phyloP scores from a whole-genome alignment of 164 flowering plant genomes.

The Houttuynia cordata region DNA sequence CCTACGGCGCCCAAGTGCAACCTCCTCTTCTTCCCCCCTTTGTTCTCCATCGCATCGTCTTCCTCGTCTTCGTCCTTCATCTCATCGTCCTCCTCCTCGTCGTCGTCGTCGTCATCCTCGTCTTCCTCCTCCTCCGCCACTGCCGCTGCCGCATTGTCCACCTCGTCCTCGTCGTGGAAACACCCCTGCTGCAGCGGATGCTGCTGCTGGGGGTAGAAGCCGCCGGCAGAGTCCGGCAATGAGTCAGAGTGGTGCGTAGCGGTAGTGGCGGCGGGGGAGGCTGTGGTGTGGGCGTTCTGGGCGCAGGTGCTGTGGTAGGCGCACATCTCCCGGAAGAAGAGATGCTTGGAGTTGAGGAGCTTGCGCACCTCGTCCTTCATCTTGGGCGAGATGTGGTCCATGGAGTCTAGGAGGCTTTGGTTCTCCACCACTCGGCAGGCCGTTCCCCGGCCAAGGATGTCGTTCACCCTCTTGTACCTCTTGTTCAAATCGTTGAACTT shows the following conservation, averaged over 20 bases:
- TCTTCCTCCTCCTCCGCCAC: constrained; percentile 15
- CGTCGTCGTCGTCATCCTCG: constrained; percentile 25
- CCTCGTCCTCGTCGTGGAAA: too few relatives aligned
- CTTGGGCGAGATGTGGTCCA: constrained; percentile 65
- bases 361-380: constrained; percentile 82
- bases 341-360: constrained; percentile 81
- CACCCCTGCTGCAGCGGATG: constrained; percentile 23
- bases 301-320: constrained; percentile 84
- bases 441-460: constrained; percentile 76
- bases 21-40: constrained; percentile 1
- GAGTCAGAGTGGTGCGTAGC: constrained; percentile 11
- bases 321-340: constrained; percentile 94
- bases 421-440: constrained; percentile 92
- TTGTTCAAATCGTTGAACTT: constrained; percentile 93
- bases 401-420: constrained; percentile 56
- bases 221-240: neutral
- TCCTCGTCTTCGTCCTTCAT: too few relatives aligned
- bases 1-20: constrained; percentile 16
- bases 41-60: constrained; percentile 24
- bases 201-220: neutral
- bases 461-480: constrained; percentile 94
- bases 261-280: constrained; percentile 8
- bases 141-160: too few relatives aligned
- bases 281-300: constrained; percentile 11
- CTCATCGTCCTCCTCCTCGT: too few relatives aligned